Evolutionary conservation across 768 basidiomycete genomes (phyloP), one percentile per base, ranked within the genome.

Genomic region (Saitozyma sp.): DNA sequence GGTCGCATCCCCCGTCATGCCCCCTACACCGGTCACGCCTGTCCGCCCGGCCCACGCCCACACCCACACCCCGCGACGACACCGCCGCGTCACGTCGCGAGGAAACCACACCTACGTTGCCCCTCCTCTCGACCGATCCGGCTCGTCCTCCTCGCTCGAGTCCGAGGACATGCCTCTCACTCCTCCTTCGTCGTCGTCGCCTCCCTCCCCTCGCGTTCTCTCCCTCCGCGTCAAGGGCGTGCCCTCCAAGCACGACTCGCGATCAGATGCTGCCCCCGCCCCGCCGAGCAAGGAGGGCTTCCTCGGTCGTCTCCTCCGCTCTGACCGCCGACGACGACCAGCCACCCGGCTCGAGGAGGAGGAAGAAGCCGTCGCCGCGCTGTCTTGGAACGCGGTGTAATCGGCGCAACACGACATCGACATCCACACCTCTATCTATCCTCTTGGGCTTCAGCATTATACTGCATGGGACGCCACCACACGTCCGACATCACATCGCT

Each of bases 91-190:
- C 50, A 61, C 64, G 10, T 69, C 69, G 16, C 59, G 66, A 37
- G 71, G 63, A 9, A 46, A 55, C 48, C 58, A 64, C 52, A 64
- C 69, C 49, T 75, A 73, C 65, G 61, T 66, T 42, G 73, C 75
- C 17, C 78, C 78, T 42, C 71, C 76, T 41, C 71, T 79, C 62
- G 78, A 79, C 60, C 71, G 78, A 61, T 77, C 75, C 10, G 69
- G 74, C 9, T 79, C 78, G 8, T 76, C 71, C 10, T 76, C 76
- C 0, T 79, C 78, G 8, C 67, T 79, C 54, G 78, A 79, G 58
- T 77, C 78, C 14, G 65, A 71, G 14, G 70, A 71, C 62, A 60
- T 69, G 65, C 69, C 69, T 45, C 66, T 73, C 14, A 75, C 71
- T 43, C 74, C 74, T 40, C 54, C 54, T 8, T 43, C 56, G 3